Conservation (phyloP, 441 rosid genomes). For the Melastoma candidum region DNA sequence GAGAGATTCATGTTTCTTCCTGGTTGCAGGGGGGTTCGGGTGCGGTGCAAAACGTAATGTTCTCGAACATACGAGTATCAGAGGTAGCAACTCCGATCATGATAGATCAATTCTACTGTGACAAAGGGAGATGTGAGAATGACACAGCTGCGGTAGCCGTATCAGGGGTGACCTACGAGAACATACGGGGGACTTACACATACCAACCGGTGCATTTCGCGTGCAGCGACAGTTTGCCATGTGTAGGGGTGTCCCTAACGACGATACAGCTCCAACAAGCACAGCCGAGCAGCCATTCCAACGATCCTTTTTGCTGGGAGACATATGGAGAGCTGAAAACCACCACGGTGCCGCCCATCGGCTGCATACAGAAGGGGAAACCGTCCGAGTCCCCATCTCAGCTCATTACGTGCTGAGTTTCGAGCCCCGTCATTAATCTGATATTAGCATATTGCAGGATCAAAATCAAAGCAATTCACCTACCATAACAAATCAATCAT, state of each 20-base stretch:
- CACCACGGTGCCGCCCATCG: constrained; percentile 1
- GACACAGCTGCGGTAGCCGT: constrained; percentile 84
- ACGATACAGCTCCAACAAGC: constrained; percentile 47
- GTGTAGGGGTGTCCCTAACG: constrained; percentile 55
- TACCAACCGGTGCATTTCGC: constrained; percentile 79
- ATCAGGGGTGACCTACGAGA: constrained; percentile 75
- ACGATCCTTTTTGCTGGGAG: neutral
- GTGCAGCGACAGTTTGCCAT: constrained; percentile 83
- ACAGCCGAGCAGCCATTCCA: too few relatives aligned
- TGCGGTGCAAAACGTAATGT: constrained; percentile 66
- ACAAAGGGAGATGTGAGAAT: constrained; percentile 62
- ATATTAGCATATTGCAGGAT: too few relatives aligned
- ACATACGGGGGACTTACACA: constrained; percentile 80
- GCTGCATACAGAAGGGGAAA: constrained; percentile 3
- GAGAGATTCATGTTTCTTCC: constrained; percentile 12
- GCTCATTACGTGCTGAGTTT: neutral
- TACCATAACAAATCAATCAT: too few relatives aligned
- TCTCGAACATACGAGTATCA: constrained; percentile 87
- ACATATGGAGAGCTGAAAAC: constrained; percentile 8
- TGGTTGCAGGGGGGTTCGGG: constrained; percentile 84
- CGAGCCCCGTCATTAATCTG: too few relatives aligned
- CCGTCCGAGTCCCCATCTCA: neutral
- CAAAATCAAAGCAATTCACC: too few relatives aligned
- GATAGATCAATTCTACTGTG: constrained; percentile 92
- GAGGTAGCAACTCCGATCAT: constrained; percentile 85